Percentiles rank a stretch among this genome's conserved stretches.
phyloP scores from a whole-genome alignment of 2,329 filamentous ascomycete genomes.

The Arthrobotrys conoides region DNA sequence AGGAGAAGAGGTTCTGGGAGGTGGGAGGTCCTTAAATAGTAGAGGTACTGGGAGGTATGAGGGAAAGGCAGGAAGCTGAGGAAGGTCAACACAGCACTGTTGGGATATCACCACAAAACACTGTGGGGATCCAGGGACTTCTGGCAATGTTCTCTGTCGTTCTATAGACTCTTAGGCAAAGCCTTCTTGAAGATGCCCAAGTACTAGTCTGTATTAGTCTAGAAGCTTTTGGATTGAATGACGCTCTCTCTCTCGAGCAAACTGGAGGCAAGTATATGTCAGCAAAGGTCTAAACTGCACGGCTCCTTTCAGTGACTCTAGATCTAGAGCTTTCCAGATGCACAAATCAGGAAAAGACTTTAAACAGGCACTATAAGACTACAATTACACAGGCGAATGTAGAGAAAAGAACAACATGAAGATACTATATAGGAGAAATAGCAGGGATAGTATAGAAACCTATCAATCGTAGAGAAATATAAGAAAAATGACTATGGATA shows the following conservation, averaged over 20 bases:
- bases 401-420: background rate
- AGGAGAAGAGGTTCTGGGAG: background rate
- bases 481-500: background rate
- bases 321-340: background rate
- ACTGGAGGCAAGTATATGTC: background rate
- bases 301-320: background rate
- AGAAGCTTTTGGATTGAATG: background rate
- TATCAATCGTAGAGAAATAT: conserved; percentile 8
- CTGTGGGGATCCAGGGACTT: background rate
- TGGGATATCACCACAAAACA: background rate
- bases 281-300: conserved; percentile 1
- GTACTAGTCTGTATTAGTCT: too few relatives aligned
- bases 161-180: background rate
- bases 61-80: background rate
- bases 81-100: conserved; percentile 5
- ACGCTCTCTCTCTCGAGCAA: background rate
- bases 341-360: background rate
- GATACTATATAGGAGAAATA: background rate
- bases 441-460: background rate
- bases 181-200: too few relatives aligned
- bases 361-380: background rate
- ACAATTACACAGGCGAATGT: background rate
- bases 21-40: conserved; percentile 29
- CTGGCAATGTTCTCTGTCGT: conserved; percentile 2
- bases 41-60: background rate